Conservation (phyloP, 306 rosid species). For the Purshia tridentata region DNA sequence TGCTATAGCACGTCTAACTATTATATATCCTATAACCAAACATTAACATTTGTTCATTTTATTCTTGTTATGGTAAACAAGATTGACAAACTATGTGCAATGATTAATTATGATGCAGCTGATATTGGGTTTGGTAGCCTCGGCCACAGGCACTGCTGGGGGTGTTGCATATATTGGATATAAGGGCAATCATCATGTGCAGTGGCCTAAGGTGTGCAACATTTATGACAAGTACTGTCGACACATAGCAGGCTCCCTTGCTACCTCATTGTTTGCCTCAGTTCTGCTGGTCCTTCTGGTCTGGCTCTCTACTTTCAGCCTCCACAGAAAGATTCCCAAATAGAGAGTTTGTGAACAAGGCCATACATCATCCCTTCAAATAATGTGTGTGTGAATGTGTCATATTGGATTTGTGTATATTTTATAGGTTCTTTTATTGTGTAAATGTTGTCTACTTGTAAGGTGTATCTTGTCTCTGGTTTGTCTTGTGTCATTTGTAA, state of each 20-base stretch:
- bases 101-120: conserved; percentile 44
- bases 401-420: neutral
- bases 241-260: conserved; percentile 53
- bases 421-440: neutral
- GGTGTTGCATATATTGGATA: conserved; percentile 64
- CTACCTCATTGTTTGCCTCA: conserved; percentile 55
- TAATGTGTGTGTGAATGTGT: conserved; percentile 7
- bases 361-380: neutral
- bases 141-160: conserved; percentile 82
- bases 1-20: too few relatives aligned
- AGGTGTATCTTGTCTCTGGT: conserved; percentile 6
- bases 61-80: neutral
- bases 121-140: conserved; percentile 68
- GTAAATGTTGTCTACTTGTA: conserved; percentile 12
- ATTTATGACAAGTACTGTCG: conserved; percentile 61
- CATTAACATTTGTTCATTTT: too few relatives aligned
- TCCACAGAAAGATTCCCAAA: conserved; percentile 55
- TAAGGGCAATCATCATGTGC: conserved; percentile 63
- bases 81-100: conserved; percentile 4
- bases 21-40: too few relatives aligned
- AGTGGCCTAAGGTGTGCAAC: conserved; percentile 61
- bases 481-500: conserved; percentile 5
- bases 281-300: conserved; percentile 52
- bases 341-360: conserved; percentile 29
- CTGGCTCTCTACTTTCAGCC: conserved; percentile 56